Percentiles rank a stretch among this genome's conserved stretches.
These are phyloP conservation scores for Fusarium bulbicola DNA, from an alignment of 2,329 filamentous ascomycete species.

Conservation along the genomic window DNA sequence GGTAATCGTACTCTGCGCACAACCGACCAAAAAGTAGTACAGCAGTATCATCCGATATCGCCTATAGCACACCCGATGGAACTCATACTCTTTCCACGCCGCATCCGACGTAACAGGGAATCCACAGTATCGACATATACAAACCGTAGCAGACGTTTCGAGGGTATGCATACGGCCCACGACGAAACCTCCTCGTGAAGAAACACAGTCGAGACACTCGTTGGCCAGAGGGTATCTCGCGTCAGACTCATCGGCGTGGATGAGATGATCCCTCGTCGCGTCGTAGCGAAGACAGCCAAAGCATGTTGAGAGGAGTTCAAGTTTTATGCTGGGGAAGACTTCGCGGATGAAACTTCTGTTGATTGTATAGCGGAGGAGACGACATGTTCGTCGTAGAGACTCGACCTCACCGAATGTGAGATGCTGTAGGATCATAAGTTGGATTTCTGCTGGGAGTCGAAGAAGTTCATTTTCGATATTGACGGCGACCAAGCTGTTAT, in stretches of 20 bases:
- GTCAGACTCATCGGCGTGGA: conserved; percentile 45
- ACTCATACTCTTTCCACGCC: conserved; percentile 50
- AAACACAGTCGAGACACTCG: conserved; percentile 53
- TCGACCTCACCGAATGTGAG: conserved; percentile 56
- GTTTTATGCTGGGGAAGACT: conserved; percentile 49
- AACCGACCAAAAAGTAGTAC: conserved; percentile 51
- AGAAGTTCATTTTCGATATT: conserved; percentile 38
- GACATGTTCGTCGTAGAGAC: conserved; percentile 53
- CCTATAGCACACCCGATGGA: conserved; percentile 52
- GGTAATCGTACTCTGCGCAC: conserved; percentile 49
- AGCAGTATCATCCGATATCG: conserved; percentile 51
- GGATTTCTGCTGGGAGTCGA: conserved; percentile 53
- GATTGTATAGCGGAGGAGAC: conserved; percentile 48
- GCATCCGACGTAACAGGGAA: conserved; percentile 47
- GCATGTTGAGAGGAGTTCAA: conserved; percentile 51
- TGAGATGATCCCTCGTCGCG: conserved; percentile 43
- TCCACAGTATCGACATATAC: conserved; percentile 57
- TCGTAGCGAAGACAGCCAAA: conserved; percentile 51
- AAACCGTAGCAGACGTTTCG: conserved; percentile 47
- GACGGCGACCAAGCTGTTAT: background rate
- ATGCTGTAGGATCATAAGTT: conserved; percentile 51
- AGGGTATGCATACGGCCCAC: conserved; percentile 51
- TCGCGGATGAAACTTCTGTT: conserved; percentile 47
- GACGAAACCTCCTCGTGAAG: conserved; percentile 46
- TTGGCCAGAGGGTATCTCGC: conserved; percentile 51